A percentile compares a stretch with the other conserved stretches of the same genome.
Conservation (phyloP, 345 rosid species). For the Populus simonii region DNA sequence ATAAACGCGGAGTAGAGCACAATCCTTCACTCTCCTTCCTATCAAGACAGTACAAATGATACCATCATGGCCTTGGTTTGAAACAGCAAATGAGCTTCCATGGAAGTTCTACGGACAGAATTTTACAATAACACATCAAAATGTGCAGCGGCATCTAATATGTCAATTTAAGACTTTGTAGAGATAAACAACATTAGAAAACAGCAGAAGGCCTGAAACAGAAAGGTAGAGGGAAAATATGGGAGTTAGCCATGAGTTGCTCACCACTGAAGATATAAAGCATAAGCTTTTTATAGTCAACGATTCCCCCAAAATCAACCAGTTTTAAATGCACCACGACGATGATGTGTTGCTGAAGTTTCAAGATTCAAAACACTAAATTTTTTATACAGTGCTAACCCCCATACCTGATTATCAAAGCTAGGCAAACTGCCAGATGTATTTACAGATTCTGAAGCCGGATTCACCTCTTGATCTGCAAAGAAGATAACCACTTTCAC, state of each 20-base stretch:
- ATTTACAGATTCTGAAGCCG: conserved; percentile 18
- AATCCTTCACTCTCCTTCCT: background rate
- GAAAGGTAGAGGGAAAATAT: background rate
- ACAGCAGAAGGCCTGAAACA: conserved; percentile 1
- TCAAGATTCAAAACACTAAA: background rate
- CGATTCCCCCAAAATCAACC: background rate
- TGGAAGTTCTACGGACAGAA: background rate
- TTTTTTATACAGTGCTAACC: background rate
- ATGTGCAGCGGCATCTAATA: background rate
- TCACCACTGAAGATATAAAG: background rate
- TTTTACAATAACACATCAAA: background rate
- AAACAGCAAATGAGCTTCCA: background rate
- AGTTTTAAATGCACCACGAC: background rate
- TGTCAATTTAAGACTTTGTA: background rate
- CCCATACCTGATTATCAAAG: conserved; percentile 15
- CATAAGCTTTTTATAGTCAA: background rate
- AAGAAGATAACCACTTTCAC: conserved; percentile 2
- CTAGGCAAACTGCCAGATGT: conserved; percentile 2
- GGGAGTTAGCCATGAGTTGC: background rate
- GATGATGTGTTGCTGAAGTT: background rate
- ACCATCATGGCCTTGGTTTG: background rate
- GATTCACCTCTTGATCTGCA: conserved; percentile 28
- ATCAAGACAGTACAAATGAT: too few relatives aligned
- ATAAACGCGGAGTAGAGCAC: background rate
- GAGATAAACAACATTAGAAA: background rate